Base-by-base conservation (phyloP, 202 grass and related monocot genomes). In the Cymbopogon flexuosus region DNA sequence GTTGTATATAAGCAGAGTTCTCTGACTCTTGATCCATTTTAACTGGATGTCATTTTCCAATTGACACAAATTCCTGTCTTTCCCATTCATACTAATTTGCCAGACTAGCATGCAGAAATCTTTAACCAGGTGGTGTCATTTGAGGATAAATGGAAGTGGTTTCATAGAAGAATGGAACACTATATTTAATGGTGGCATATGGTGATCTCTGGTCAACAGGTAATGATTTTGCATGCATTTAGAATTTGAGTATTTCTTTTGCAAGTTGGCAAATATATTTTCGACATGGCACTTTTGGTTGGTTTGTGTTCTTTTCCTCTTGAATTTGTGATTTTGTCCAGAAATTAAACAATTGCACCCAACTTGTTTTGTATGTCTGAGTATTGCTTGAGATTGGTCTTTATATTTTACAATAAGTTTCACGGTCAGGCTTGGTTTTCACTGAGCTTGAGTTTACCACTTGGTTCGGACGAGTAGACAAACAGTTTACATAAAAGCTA, bases 1-100 rank as follows among this genome's bases (percentile, higher is more conserved):
- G 82, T 64, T 91, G 89, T 85, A 91, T 82, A 91, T 83, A 88
- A 85, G 77, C 71, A 74, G 75, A 91, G 79, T 80, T 91, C 57
- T 63, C 21, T 5, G 68, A 79, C 73, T 21, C 24, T 82, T 8
- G 27, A 87, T 86, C 69, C 39, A 71, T 72, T 83, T 82, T 84
- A 56, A 79, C 29, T 61, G 83, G 78, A 67, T 68, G 76, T 16
- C 35, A 36, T 10, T 67, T 72, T 87, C 47, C 34, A 60, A 49
- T 68, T 72, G 22, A 36, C 81, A 63, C 39, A 70, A 49, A 41
- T 86, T 79, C 18, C 23, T 79, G 35, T 62, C 41, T 79, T 6
- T 24, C 16, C 45, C 62, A 64, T 79, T 19, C 41, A 14, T 75
- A 86, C 88, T 89, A 89, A 89, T 86, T 88, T 83, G 51, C 34